phyloP scores from a whole-genome alignment of 2,329 filamentous ascomycete species.

The Fusarium drepaniforme region DNA sequence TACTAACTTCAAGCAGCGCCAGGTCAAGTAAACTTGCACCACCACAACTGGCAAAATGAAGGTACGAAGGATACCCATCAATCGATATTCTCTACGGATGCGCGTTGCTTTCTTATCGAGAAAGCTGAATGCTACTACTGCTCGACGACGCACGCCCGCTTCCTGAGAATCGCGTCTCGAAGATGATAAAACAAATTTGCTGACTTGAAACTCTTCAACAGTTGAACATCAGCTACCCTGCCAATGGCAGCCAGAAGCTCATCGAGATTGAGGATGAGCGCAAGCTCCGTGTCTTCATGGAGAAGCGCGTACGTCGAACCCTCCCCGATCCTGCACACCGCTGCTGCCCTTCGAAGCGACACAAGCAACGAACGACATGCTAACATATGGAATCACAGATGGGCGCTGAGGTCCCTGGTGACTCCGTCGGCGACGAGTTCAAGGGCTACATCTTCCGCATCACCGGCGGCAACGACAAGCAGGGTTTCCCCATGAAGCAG shows the following conservation, averaged over 20 bases:
- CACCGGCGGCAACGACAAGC: constrained; percentile 99
- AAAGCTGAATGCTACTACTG: background rate
- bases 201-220: constrained; percentile 50
- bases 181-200: constrained; percentile 36
- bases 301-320: constrained; percentile 82
- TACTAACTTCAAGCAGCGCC: constrained; percentile 56
- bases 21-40: constrained; percentile 58
- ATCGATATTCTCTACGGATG: constrained; percentile 2
- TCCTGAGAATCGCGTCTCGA: background rate
- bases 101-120: background rate
- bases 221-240: constrained; percentile 86
- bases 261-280: constrained; percentile 99
- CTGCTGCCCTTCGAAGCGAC: constrained; percentile 21
- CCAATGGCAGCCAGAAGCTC: constrained; percentile 99
- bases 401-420: constrained; percentile 92
- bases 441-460: constrained; percentile 99
- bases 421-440: constrained; percentile 98
- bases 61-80: constrained; percentile 49
- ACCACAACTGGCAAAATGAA: constrained; percentile 62
- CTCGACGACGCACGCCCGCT: background rate
- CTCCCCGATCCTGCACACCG: constrained; percentile 17
- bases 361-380: constrained; percentile 35
- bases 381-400: constrained; percentile 66
- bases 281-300: constrained; percentile 99
- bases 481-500: constrained; percentile 99